Evolutionary conservation across 345 rosid species (phyloP).

Genomic region (Sonneratia alba): DNA sequence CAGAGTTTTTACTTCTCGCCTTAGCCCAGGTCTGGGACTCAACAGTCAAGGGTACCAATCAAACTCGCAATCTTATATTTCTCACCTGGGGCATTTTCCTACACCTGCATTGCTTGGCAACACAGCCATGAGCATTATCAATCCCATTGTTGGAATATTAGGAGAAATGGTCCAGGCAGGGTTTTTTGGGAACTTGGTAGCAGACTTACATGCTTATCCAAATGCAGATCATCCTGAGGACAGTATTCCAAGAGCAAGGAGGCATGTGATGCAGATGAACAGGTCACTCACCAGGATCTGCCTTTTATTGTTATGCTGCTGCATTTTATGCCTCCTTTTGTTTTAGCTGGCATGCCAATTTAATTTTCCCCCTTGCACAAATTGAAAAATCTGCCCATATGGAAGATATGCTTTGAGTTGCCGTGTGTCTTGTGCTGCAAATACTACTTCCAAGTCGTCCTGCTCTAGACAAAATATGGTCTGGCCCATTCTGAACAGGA

Average conservation of each 20-base stretch:
- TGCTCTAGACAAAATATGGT: no score
- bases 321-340: slow-evolving; percentile 51
- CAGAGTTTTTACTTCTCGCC: slow-evolving; percentile 2
- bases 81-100: slow-evolving; percentile 20
- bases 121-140: slow-evolving; percentile 21
- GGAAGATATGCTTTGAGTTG: background rate
- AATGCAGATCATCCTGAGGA: slow-evolving; percentile 42
- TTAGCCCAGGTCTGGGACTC: slow-evolving; percentile 17
- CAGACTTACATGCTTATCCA: slow-evolving; percentile 37
- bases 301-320: slow-evolving; percentile 68
- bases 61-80: slow-evolving; percentile 20
- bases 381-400: background rate
- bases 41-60: slow-evolving; percentile 17
- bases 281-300: slow-evolving; percentile 62
- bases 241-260: slow-evolving; percentile 53
- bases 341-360: slow-evolving; percentile 27
- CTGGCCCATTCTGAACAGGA: no score
- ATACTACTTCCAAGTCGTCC: no score
- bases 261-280: slow-evolving; percentile 64
- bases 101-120: slow-evolving; percentile 31
- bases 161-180: slow-evolving; percentile 60
- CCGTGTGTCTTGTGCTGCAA: background rate
- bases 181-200: slow-evolving; percentile 41
- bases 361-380: background rate
- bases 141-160: slow-evolving; percentile 51